Conservation (phyloP, 495 filamentous ascomycete species). For the Hypoxylon lenormandii region DNA sequence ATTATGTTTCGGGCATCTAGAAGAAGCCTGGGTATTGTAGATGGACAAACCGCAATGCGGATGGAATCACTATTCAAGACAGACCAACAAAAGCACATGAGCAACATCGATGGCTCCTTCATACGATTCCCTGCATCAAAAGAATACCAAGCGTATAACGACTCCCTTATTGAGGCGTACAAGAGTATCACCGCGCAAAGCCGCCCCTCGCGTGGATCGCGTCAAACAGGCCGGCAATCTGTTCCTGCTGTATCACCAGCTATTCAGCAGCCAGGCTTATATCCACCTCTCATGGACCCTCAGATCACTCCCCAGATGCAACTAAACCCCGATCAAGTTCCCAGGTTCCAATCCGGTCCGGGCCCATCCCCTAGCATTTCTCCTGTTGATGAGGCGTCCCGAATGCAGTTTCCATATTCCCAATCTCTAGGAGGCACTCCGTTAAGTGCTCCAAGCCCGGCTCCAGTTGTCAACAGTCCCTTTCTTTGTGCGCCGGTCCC, state of each 20-base stretch:
- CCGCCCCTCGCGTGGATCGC: neutral
- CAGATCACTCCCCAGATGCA: conserved; percentile 1
- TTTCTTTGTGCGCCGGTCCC: neutral
- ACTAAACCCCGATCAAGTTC: neutral
- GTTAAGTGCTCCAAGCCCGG: neutral
- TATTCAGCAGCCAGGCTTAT: conserved; percentile 15
- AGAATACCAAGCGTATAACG: conserved; percentile 35
- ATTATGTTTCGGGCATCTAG: conserved; percentile 71
- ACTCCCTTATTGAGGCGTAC: conserved; percentile 23
- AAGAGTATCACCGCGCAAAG: conserved; percentile 5
- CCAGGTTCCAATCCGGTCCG: neutral
- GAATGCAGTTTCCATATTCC: neutral
- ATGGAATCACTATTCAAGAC: conserved; percentile 56
- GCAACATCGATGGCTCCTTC: conserved; percentile 21
- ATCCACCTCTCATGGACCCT: conserved; percentile 15
- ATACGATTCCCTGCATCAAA: neutral
- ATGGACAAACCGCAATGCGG: conserved; percentile 39
- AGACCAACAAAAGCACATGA: conserved; percentile 50
- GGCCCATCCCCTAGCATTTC: conserved; percentile 1
- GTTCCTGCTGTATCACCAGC: neutral
- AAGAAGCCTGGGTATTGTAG: conserved; percentile 52
- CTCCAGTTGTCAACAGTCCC: neutral
- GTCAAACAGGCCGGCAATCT: conserved; percentile 12
- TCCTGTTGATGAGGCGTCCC: neutral
- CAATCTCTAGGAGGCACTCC: neutral